Conservation (phyloP, 257 asterid genomes). For the Anisodus tanguticus region DNA sequence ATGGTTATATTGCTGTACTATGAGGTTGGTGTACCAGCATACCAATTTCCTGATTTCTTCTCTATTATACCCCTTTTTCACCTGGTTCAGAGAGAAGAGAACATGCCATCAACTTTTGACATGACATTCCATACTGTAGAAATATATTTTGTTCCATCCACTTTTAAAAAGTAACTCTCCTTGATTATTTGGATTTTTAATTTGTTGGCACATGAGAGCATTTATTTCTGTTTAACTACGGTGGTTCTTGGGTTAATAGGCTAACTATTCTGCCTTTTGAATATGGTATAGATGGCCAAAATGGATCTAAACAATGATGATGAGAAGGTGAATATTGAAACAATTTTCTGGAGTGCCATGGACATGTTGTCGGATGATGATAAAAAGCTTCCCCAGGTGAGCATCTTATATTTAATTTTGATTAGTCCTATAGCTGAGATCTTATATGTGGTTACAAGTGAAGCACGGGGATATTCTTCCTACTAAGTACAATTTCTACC, state of each 20-base stretch:
- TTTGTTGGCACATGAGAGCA: constrained; percentile 18
- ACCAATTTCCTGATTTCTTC: neutral
- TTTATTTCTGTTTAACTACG: neutral
- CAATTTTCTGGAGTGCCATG: constrained; percentile 99
- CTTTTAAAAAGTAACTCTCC: neutral
- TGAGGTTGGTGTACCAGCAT: constrained; percentile 22
- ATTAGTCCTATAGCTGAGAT: neutral
- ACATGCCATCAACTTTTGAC: neutral
- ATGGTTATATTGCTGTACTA: neutral
- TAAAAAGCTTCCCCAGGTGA: constrained; percentile 91
- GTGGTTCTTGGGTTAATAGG: constrained; percentile 30
- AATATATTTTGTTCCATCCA: neutral
- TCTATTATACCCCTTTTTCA: neutral
- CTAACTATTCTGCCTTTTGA: constrained; percentile 27
- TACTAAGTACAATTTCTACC: constrained; percentile 29
- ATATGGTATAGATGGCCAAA: constrained; percentile 77
- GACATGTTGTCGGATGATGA: constrained; percentile 99
- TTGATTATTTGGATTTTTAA: neutral
- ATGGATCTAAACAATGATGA: constrained; percentile 86
- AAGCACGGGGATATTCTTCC: neutral
- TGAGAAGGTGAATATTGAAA: constrained; percentile 85
- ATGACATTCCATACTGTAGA: constrained; percentile 3
- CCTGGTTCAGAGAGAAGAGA: constrained; percentile 15
- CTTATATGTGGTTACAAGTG: constrained; percentile 26
- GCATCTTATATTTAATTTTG: constrained; percentile 21